Conservation (phyloP, 495 filamentous ascomycete genomes). For the Aspergillus cristatus region DNA sequence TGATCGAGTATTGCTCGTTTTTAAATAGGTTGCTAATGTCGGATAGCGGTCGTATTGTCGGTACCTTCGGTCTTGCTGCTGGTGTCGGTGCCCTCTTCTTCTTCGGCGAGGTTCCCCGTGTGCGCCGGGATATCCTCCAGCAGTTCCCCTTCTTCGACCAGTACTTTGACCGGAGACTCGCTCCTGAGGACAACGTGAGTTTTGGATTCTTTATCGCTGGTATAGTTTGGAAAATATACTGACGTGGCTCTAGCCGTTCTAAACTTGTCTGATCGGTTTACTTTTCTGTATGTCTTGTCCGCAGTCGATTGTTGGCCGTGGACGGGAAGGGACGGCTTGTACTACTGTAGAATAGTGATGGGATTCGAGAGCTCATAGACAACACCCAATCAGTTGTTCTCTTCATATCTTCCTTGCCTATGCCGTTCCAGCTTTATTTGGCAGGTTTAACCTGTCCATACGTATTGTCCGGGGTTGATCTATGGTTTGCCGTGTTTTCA, state of each 20-base stretch:
- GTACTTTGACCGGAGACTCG: slow-evolving; percentile 48
- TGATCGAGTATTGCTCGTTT: neutral
- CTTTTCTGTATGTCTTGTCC: too few relatives aligned
- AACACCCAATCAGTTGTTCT: too few relatives aligned
- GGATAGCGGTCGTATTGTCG: slow-evolving; percentile 43
- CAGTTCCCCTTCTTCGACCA: slow-evolving; percentile 52
- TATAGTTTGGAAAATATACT: slow-evolving; percentile 8
- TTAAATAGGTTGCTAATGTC: slow-evolving; percentile 4
- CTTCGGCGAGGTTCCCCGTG: slow-evolving; percentile 60
- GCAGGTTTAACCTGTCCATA: too few relatives aligned
- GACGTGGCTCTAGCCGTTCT: slow-evolving; percentile 30
- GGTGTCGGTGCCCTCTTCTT: slow-evolving; percentile 60
- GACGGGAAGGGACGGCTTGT: too few relatives aligned
- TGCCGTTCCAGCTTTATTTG: too few relatives aligned
- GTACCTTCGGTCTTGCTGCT: slow-evolving; percentile 49
- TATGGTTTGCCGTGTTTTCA: too few relatives aligned
- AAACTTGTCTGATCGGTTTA: slow-evolving; percentile 17
- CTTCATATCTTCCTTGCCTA: too few relatives aligned
- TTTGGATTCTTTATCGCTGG: neutral
- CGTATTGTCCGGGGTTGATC: too few relatives aligned
- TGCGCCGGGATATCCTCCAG: slow-evolving; percentile 56
- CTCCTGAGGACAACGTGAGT: slow-evolving; percentile 56
- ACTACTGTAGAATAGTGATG: slow-evolving; percentile 30
- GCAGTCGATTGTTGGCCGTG: too few relatives aligned
- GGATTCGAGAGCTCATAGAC: slow-evolving; percentile 35